These are phyloP conservation scores for Prunus salicina DNA, from an alignment of 306 rosid species.

Conservation along the genomic window DNA sequence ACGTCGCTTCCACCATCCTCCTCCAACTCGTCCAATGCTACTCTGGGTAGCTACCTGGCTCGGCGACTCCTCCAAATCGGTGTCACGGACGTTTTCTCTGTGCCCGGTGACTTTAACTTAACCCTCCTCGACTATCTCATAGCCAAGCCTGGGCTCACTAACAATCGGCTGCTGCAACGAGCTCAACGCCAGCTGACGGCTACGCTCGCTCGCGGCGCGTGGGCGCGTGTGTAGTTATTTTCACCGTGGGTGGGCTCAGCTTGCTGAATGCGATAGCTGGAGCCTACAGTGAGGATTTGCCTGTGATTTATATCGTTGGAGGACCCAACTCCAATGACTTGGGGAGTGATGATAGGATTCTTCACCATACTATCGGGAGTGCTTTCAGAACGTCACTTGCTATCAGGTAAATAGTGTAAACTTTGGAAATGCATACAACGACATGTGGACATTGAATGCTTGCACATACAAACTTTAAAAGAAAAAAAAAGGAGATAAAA, in stretches of 20 bases:
- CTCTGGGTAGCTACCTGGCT: constrained; percentile 83
- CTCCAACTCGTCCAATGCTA: constrained; percentile 38
- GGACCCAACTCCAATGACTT: constrained; percentile 89
- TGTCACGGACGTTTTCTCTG: constrained; percentile 76
- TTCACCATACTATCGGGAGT: constrained; percentile 93
- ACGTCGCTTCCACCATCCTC: constrained; percentile 19
- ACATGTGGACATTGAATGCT: no score
- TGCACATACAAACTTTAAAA: no score
- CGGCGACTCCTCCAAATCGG: constrained; percentile 76
- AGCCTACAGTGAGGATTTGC: constrained; percentile 79
- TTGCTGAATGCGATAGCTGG: constrained; percentile 86
- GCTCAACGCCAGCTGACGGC: constrained; percentile 94
- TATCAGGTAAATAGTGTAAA: constrained; percentile 50
- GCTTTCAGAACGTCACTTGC: constrained; percentile 76
- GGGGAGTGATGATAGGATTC: constrained; percentile 50
- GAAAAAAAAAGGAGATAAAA: no score
- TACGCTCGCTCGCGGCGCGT: constrained; percentile 76
- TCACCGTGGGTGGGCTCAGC: constrained; percentile 84
- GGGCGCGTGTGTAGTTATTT: constrained; percentile 90
- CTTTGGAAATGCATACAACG: no score
- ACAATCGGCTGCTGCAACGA: constrained; percentile 87
- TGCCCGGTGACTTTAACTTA: constrained; percentile 90
- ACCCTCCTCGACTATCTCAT: constrained; percentile 74
- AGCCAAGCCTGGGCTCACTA: constrained; percentile 59
- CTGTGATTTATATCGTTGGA: constrained; percentile 75